Base-by-base conservation (phyloP, 1,139 yeast genomes). In the Meyerozyma elateridarum region DNA sequence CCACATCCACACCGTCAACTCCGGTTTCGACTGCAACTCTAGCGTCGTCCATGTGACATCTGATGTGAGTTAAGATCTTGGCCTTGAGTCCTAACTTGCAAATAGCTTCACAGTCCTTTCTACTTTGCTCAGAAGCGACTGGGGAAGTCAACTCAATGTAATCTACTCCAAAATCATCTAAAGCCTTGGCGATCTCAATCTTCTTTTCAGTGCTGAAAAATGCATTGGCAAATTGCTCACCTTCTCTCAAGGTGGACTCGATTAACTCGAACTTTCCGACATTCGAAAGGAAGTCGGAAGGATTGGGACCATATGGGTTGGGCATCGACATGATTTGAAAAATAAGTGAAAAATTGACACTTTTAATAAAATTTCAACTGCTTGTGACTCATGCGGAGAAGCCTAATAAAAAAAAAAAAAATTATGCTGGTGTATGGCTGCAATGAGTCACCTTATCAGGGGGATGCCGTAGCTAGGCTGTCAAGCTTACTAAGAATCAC, bases 21-120 rank as follows among this genome's bases (percentile, higher is more conserved):
- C 79, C 79, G 18, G 79, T 73, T 42, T 73, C 77, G 20, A 72
- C 78, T 0, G 79, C 79, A 30, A 71, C 71, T 41, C 61, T 59
- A 20, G 79, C 79, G 47, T 73, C 79, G 44, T 70, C 75, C 78
- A 73, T 73, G 51, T 73, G 77, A 52, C 79, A 73, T 54, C 78
- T 61, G 39, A 73, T 73, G 44, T 73, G 79, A 31, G 79, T 73
- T 48, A 73, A 65, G 32, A 73, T 68, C 54, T 73, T 73, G 33
- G 79, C 73, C 46, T 62, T 62, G 43, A 73, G 59, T 5, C 78
- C 78, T 38, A 73, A 55, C 55, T 73, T 73, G 53, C 79, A 73
- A 34, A 73, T 70, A 28, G 78, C 72, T 51, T 73, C 79, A 49
- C 77, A 73, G 48, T 73, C 79, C 33, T 46, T 56, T 48, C 77